Evolutionary conservation across 805 yeast genomes (phyloP), one percentile per base, ranked within the genome.

Genomic region (Ascoidea asiatica): DNA sequence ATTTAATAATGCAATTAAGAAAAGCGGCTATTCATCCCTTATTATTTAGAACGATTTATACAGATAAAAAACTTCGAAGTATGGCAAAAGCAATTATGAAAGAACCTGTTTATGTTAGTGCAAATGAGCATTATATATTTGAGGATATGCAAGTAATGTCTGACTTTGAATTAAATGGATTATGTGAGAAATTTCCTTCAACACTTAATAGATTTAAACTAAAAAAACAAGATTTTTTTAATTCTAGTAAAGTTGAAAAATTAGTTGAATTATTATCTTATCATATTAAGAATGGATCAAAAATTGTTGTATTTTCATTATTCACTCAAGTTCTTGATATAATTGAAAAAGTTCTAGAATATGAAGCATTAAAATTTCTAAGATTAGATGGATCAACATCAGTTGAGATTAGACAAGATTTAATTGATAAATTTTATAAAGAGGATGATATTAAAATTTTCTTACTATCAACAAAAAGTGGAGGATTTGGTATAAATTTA

Each of bases 101-200:
- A 45, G 96, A 89, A 55, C 85, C 87, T 0, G 78, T 74, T 44
- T 92, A 92, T 61, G 70, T 67, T 29, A 77, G 78, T 46, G 97
- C 97, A 17, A 88, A 87, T 57, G 64, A 68, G 49, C 66, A 75
- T 38, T 92, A 71, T 55, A 89, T 92, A 47, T 77, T 58, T 56
- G 99, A 92, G 65, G 99, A 92, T 60, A 89, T 92, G 97, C 77
- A 77, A 58, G 86, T 83, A 13, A 87, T 92, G 97, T 73, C 85
- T 6, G 99, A 92, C 65, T 84, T 74, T 59, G 98, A 92, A 63
- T 67, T 92, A 43, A 79, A 88, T 56, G 66, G 67, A 17, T 64
- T 92, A 44, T 87, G 97, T 58, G 66, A 66, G 39, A 76, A 75
- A 50, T 90, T 83, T 61, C 84, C 89, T 23, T 63, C 60, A n/a